Percentiles rank a stretch among this genome's conserved stretches.
Conservation (phyloP, 2,329 filamentous ascomycete species). For the Tothia fuscella region DNA sequence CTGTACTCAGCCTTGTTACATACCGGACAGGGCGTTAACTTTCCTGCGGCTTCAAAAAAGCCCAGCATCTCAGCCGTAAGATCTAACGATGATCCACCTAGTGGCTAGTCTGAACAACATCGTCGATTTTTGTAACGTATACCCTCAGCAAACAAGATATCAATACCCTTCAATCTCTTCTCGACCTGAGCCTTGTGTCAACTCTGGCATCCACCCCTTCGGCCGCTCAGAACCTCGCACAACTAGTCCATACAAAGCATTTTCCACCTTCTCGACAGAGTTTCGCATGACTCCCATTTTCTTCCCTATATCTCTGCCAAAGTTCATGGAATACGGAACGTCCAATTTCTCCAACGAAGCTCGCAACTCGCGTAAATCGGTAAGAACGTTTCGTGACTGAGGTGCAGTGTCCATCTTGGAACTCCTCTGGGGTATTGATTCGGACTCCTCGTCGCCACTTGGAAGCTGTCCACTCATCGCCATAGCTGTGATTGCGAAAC, state of each 20-base stretch:
- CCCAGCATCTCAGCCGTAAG: too few species aligned
- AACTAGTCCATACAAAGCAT: conserved; percentile 72
- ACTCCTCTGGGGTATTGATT: not conserved
- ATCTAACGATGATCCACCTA: too few species aligned
- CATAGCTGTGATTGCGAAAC: conserved; percentile 79
- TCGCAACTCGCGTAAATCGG: conserved; percentile 68
- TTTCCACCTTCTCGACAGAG: conserved; percentile 91
- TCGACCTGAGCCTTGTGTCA: not conserved
- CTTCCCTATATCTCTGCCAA: conserved; percentile 53
- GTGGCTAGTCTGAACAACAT: too few species aligned
- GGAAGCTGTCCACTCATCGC: conserved; percentile 55
- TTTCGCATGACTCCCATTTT: conserved; percentile 80
- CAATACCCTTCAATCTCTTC: conserved; percentile 6
- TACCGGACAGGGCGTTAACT: too few species aligned
- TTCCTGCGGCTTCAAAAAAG: too few species aligned
- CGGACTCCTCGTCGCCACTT: conserved; percentile 26
- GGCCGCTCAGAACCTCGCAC: conserved; percentile 82
- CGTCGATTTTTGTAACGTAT: too few species aligned
- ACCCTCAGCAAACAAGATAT: too few species aligned
- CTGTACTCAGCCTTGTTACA: too few species aligned
- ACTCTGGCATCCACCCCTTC: conserved; percentile 81
- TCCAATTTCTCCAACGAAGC: conserved; percentile 64
- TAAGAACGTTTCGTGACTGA: conserved; percentile 56
- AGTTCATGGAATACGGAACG: conserved; percentile 39
- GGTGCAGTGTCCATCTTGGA: conserved; percentile 12